A percentile compares a stretch with the other conserved stretches of the same genome.
phyloP scores from a whole-genome alignment of 1,284 basidiomycete species.

The Sphagnurus paluster region DNA sequence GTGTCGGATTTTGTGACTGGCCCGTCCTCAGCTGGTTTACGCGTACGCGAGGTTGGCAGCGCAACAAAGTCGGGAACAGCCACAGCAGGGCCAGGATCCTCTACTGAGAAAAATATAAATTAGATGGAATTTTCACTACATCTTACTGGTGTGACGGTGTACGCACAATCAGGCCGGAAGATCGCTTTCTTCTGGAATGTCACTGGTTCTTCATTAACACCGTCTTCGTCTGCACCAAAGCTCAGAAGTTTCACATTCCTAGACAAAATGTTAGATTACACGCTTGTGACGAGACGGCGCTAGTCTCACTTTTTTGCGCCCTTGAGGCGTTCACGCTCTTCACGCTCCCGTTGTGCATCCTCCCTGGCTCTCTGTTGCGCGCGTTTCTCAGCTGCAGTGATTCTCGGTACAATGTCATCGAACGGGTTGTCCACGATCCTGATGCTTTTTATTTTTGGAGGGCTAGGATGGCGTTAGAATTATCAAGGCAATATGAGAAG shows the following conservation, averaged over 20 bases:
- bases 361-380: slow-evolving; percentile 80
- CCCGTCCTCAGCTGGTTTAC: slow-evolving; percentile 7
- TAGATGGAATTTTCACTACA: too few relatives aligned
- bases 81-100: slow-evolving; percentile 33
- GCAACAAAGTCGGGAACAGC: slow-evolving; percentile 36
- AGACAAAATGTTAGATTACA: slow-evolving; percentile 4
- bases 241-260: slow-evolving; percentile 89
- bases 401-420: slow-evolving; percentile 92
- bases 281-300: background rate
- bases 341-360: slow-evolving; percentile 73
- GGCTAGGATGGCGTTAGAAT: slow-evolving; percentile 45
- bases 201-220: slow-evolving; percentile 49
- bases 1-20: slow-evolving; percentile 1
- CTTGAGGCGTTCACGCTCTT: slow-evolving; percentile 71
- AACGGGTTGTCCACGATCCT: slow-evolving; percentile 93
- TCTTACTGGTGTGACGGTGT: too few relatives aligned
- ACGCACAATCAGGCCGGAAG: slow-evolving; percentile 78
- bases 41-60: slow-evolving; percentile 22
- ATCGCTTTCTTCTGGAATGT: slow-evolving; percentile 78
- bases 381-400: slow-evolving; percentile 88
- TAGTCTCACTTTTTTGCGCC: slow-evolving; percentile 83
- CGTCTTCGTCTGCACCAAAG: slow-evolving; percentile 82
- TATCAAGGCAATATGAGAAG: background rate
- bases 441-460: slow-evolving; percentile 85
- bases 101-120: slow-evolving; percentile 41